Percentiles rank a stretch among this genome's conserved stretches.
These are phyloP conservation scores for Jaenimonas drosophilae DNA, from an alignment of 208 protist species.

Conservation along the genomic window DNA sequence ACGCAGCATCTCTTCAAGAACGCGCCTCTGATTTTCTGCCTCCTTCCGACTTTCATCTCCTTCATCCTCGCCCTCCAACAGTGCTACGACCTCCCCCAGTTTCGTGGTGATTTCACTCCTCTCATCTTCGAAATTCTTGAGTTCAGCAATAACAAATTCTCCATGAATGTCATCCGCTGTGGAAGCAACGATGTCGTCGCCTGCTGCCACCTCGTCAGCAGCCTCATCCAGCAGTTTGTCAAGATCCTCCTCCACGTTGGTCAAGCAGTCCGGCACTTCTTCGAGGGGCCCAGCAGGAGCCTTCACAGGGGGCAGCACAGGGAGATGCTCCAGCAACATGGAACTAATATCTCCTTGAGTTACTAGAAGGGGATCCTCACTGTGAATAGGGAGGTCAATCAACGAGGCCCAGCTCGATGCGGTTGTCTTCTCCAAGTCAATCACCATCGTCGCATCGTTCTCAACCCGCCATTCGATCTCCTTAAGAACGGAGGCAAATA, in stretches of 20 bases:
- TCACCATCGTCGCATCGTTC: constrained; percentile 37
- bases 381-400: constrained; percentile 55
- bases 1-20: constrained; percentile 61
- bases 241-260: constrained; percentile 11
- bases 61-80: constrained; percentile 14
- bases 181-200: too few relatives aligned
- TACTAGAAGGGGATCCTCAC: constrained; percentile 45
- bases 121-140: constrained; percentile 19
- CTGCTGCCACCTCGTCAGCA: constrained; percentile 60
- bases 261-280: constrained; percentile 7
- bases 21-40: constrained; percentile 34
- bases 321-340: constrained; percentile 63
- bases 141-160: not conserved
- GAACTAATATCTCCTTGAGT: constrained; percentile 37
- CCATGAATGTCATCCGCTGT: constrained; percentile 10
- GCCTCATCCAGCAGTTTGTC: constrained; percentile 66
- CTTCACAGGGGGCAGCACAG: constrained; percentile 27
- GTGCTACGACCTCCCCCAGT: constrained; percentile 27
- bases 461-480: constrained; percentile 82
- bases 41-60: constrained; percentile 21
- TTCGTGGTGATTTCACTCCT: constrained; percentile 38
- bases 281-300: not conserved
- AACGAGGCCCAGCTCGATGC: constrained; percentile 60
- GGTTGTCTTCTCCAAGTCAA: constrained; percentile 58
- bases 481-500: constrained; percentile 50